These are phyloP conservation scores for Termitomyces sp. DNA, from an alignment of 768 basidiomycete genomes.

Conservation along the genomic window DNA sequence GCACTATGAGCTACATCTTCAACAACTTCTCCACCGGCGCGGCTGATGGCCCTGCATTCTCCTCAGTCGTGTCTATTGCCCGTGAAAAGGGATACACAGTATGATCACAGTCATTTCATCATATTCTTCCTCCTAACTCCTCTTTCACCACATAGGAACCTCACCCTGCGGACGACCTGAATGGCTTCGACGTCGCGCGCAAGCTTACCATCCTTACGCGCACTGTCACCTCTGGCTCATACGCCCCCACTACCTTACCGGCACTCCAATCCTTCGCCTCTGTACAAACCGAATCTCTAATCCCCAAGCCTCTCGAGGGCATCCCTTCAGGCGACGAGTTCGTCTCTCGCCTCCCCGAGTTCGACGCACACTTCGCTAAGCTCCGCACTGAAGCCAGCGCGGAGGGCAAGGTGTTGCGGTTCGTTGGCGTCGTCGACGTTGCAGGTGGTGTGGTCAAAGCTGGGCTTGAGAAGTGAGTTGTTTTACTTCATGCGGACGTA, in stretches of 20 bases:
- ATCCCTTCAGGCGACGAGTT: constrained; percentile 80
- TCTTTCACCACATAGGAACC: constrained; percentile 67
- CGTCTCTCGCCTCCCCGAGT: constrained; percentile 72
- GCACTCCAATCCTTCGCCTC: constrained; percentile 77
- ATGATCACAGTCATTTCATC: constrained; percentile 13
- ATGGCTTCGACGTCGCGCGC: constrained; percentile 94
- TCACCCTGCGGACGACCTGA: constrained; percentile 94
- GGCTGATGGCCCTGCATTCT: constrained; percentile 73
- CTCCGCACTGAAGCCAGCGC: constrained; percentile 74
- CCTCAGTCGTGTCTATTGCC: constrained; percentile 83
- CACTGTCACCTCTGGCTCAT: constrained; percentile 45
- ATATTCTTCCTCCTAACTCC: not conserved
- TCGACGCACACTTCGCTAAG: constrained; percentile 74
- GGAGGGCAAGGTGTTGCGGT: constrained; percentile 85
- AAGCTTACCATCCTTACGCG: constrained; percentile 96
- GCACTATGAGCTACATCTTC: constrained; percentile 99
- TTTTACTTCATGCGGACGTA: not conserved
- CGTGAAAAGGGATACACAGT: constrained; percentile 96
- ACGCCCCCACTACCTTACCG: constrained; percentile 34
- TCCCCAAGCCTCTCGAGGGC: constrained; percentile 70
- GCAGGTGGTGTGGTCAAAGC: constrained; percentile 71
- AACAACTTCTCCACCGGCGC: constrained; percentile 84
- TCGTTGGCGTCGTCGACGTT: constrained; percentile 92
- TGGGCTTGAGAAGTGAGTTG: constrained; percentile 79
- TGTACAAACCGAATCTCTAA: constrained; percentile 81